Evolutionary conservation across 1,284 basidiomycete genomes (phyloP), one percentile per base, ranked within the genome.

Genomic region (Agroathelia rolfsii): DNA sequence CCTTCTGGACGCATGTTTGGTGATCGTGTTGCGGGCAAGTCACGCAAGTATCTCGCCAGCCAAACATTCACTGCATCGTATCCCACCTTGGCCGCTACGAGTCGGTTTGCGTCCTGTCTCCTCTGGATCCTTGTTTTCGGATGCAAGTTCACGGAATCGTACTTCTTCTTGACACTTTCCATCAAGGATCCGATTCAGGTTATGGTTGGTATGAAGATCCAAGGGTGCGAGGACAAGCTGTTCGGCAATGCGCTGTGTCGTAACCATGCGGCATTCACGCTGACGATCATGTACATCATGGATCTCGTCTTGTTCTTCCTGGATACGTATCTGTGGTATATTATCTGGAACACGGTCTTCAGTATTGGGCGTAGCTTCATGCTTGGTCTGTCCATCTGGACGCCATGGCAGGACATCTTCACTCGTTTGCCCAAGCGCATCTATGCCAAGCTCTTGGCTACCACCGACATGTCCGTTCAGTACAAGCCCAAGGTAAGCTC

Each of bases 31-130:
- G 85, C 83, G 1, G 84, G 90, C 41, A 95, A 93, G 59, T 82
- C 77, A 11, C 69, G 92, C 47, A 96, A 95, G 52, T 96, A 95
- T 54, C 79, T 95, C 38, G 92, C 88, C 14, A 89, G 79, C 45
- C 92, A 96, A 57, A 94, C 93, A 0, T 95, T 96, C 59, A 95
- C 92, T 0, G 92, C 92, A 1, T 86, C 83, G 36, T 95, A 96
- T 55, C 92, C 89, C 0, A 49, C 62, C 1, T 63, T 96, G 17
- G 61, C 66, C 22, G 49, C 55, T 20, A 55, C 61, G 15, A 72
- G 75, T 20, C 81, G 92, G 18, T 46, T 76, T 2, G 81, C 84
- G 2, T 89, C 85, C 6, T 59, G 87, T 38, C 44, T 69, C 4
- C 72, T 96, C 24, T 96, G 92, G 92, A 30, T 82, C 42, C 73